Base-by-base conservation (phyloP, 352 stramenopile genomes). In the Pythium utonaiense region DNA sequence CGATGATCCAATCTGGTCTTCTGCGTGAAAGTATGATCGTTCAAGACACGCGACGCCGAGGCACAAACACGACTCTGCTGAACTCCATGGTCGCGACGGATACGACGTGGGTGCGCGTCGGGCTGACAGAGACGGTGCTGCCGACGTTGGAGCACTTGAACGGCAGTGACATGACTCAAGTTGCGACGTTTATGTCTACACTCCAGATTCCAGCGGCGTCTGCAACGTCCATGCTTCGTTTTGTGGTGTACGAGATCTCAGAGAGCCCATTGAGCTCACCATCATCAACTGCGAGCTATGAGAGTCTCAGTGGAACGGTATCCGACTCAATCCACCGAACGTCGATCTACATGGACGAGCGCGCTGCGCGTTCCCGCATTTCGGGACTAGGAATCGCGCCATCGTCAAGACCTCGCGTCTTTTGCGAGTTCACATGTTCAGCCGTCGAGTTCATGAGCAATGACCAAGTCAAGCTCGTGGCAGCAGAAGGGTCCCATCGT, bases 191-290 rank as follows among this genome's bases (percentile, higher is more conserved):
- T 56, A 71, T 90, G 67, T 92, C 82, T 14, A 81, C 91, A 7
- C 63, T 94, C 12, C 82, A 94, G 59, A 82, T 92, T 25, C 82
- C 84, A 12, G 69, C 87, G 28, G 79, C 89, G 69, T 68, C 77
- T 24, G 56, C 71, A 4, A 86, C 88, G 25, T 70, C 80, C 3
- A 74, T 89, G 51, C 61, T 94, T 24, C 84, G 84, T 12, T 94
- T 94, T 47, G 80, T 94, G 3, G 78, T 92, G 36, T 92, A 94
- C 61, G 80, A 91, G 57, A 71, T 91, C n/a, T 71, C 71, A n/a
- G 82, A 89, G 6, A 41, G 19, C 28, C 77, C 64, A 24, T 41
- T 57, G 22, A 56, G 40, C 34, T 78, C 60, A 8, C 68, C 71
- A 4, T 61, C 47, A 16, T 70, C 63, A 14, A 34, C 58, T 1